phyloP scores from a whole-genome alignment of 1,139 yeast genomes.

The Candida albicans region DNA sequence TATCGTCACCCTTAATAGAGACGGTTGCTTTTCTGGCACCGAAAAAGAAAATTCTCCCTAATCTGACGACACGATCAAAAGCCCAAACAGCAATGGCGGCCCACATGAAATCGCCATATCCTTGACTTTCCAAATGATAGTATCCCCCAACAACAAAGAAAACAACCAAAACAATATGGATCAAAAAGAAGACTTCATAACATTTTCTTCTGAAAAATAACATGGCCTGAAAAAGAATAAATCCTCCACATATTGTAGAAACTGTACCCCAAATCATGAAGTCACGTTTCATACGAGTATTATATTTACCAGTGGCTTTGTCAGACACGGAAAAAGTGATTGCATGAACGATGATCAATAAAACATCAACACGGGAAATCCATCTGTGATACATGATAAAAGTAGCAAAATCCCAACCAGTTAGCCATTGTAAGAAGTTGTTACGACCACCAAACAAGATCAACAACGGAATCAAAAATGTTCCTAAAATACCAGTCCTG shows the following conservation, averaged over 20 bases:
- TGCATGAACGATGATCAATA: slow-evolving; percentile 34
- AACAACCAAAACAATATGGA: slow-evolving; percentile 44
- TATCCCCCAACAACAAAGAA: slow-evolving; percentile 44
- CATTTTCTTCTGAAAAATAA: slow-evolving; percentile 39
- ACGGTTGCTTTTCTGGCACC: slow-evolving; percentile 43
- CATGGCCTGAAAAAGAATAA: slow-evolving; percentile 40
- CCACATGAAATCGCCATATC: slow-evolving; percentile 40
- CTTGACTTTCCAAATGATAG: slow-evolving; percentile 41
- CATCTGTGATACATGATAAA: slow-evolving; percentile 40
- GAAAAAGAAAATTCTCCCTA: slow-evolving; percentile 33
- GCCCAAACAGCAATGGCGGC: slow-evolving; percentile 45
- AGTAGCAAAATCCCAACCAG: slow-evolving; percentile 40
- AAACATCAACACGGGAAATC: slow-evolving; percentile 33
- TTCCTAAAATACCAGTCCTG: slow-evolving; percentile 33
- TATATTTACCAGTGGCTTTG: slow-evolving; percentile 6
- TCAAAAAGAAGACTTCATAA: slow-evolving; percentile 44
- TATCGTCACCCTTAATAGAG: slow-evolving; percentile 35
- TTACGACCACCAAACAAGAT: slow-evolving; percentile 47
- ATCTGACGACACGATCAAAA: slow-evolving; percentile 42
- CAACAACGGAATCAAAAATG: slow-evolving; percentile 33
- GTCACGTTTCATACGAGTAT: slow-evolving; percentile 1
- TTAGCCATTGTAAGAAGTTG: slow-evolving; percentile 42
- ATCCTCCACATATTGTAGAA: slow-evolving; percentile 33
- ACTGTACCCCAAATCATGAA: slow-evolving; percentile 27
- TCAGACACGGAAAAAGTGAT: slow-evolving; percentile 32